These are phyloP conservation scores for Pichia sp. DNA, from an alignment of 1,139 yeast genomes.

Conservation along the genomic window DNA sequence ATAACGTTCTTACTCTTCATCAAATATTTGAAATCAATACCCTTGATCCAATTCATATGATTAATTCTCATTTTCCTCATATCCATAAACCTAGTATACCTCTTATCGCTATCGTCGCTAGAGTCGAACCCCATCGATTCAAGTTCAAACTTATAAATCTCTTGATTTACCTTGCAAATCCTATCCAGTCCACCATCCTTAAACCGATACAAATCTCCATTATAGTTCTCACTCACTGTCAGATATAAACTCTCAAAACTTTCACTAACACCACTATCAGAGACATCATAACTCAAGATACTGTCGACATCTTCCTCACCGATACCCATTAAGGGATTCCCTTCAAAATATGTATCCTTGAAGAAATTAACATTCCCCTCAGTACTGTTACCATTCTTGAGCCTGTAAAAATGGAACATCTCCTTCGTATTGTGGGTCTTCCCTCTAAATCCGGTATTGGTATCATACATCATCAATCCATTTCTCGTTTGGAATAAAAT, in stretches of 20 bases:
- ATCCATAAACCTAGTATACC: background rate
- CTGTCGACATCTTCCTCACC: background rate
- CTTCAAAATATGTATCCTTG: slow-evolving; percentile 5
- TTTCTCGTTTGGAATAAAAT: slow-evolving; percentile 14
- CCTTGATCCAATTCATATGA: slow-evolving; percentile 22
- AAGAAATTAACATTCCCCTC: slow-evolving; percentile 17
- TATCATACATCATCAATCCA: slow-evolving; percentile 6
- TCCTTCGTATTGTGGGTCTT: slow-evolving; percentile 14
- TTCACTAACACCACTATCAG: slow-evolving; percentile 20
- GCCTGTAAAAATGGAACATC: slow-evolving; percentile 12
- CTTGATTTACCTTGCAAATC: background rate
- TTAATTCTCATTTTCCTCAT: slow-evolving; percentile 21
- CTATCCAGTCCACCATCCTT: slow-evolving; percentile 15
- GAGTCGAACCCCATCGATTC: background rate
- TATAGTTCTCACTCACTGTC: slow-evolving; percentile 21
- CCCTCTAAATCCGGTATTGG: slow-evolving; percentile 3
- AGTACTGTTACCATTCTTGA: slow-evolving; percentile 13
- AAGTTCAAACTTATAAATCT: background rate
- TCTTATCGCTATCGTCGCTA: background rate
- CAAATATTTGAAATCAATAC: slow-evolving; percentile 5
- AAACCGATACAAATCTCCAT: slow-evolving; percentile 17
- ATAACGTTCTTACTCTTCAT: slow-evolving; percentile 11
- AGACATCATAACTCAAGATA: too few relatives aligned
- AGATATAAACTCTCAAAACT: slow-evolving; percentile 15
- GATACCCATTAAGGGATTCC: slow-evolving; percentile 2